Conservation (phyloP, 2,329 filamentous ascomycete genomes). For the Fusarium marasasianum region DNA sequence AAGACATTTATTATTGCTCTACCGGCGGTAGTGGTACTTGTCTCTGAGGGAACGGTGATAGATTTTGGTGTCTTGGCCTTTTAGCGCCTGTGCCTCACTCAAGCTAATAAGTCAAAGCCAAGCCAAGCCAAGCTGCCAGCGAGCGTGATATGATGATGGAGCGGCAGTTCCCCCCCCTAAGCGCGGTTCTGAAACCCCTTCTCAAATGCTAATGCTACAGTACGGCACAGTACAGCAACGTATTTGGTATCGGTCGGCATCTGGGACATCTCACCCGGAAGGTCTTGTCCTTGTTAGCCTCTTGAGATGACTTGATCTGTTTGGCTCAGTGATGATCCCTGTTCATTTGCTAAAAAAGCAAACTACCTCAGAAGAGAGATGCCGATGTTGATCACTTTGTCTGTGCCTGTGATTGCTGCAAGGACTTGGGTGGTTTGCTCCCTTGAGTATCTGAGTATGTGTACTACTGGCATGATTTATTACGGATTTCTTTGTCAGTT, state of each 20-base stretch:
- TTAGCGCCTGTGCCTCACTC: slow-evolving; percentile 4
- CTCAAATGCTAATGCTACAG: background rate
- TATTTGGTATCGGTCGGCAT: slow-evolving; percentile 5
- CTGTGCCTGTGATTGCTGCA: slow-evolving; percentile 5
- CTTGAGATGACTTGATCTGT: background rate
- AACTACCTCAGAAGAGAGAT: slow-evolving; percentile 7
- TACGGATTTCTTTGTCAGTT: background rate
- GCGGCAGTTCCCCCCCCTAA: slow-evolving; percentile 10
- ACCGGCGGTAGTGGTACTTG: background rate
- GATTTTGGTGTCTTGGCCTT: slow-evolving; percentile 20
- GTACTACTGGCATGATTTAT: background rate
- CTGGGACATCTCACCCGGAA: background rate
- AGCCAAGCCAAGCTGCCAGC: background rate
- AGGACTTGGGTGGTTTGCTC: background rate
- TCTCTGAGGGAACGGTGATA: slow-evolving; percentile 11
- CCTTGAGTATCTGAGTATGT: background rate
- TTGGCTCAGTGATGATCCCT: background rate
- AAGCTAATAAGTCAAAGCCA: background rate
- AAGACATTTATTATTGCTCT: slow-evolving; percentile 8
- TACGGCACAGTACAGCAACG: background rate
- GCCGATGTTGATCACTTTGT: background rate
- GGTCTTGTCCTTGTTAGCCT: background rate
- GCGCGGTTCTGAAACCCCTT: slow-evolving; percentile 1
- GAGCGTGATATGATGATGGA: background rate
- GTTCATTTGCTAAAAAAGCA: slow-evolving; percentile 13